Conservation (phyloP, 1,284 basidiomycete species). For the Sanghuangporus baumii region DNA sequence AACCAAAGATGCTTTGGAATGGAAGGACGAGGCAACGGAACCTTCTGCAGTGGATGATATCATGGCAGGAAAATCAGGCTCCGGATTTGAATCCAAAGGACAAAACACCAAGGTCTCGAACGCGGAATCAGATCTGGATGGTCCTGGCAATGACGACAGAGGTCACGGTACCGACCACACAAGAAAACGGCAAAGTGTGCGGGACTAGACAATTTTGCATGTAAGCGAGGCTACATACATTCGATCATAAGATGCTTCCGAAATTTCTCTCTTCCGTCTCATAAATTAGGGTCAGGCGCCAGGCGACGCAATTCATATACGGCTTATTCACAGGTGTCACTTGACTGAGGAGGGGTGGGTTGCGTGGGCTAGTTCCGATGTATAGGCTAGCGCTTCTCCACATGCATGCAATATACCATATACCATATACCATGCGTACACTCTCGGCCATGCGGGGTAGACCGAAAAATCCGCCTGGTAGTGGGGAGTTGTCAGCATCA, state of each 20-base stretch:
- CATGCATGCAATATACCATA: background rate
- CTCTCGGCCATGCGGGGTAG: background rate
- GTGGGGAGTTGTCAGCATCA: background rate
- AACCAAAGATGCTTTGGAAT: slow-evolving; percentile 54
- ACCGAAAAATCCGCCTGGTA: background rate
- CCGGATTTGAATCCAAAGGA: slow-evolving; percentile 16
- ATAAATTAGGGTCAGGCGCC: background rate
- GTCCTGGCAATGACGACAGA: slow-evolving; percentile 5
- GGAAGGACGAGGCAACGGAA: slow-evolving; percentile 44
- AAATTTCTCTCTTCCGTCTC: background rate
- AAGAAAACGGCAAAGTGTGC: background rate
- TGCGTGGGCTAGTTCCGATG: background rate
- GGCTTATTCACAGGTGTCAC: background rate
- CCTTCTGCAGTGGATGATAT: slow-evolving; percentile 18
- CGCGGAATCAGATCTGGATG: background rate
- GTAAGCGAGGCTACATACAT: background rate
- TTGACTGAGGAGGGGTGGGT: background rate
- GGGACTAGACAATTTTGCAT: background rate
- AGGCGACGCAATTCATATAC: background rate
- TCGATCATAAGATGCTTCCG: background rate
- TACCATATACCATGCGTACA: background rate
- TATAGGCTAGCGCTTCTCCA: background rate
- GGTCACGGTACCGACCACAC: background rate
- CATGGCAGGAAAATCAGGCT: slow-evolving; percentile 1
- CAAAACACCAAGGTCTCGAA: slow-evolving; percentile 7